phyloP scores from a whole-genome alignment of 805 yeast species.

The Candida berthetii region DNA sequence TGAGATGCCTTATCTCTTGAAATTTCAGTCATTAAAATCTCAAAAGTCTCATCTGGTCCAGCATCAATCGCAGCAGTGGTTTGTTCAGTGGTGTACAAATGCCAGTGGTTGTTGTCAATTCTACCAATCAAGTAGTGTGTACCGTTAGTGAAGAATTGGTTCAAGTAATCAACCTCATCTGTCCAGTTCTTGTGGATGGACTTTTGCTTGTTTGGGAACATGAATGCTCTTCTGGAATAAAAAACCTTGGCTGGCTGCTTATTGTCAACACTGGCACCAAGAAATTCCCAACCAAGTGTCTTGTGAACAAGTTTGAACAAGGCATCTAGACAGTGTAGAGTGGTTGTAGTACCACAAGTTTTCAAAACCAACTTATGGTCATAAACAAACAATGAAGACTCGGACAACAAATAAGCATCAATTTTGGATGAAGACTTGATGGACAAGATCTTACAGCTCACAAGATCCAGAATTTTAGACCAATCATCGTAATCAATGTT shows the following conservation, averaged over 20 bases:
- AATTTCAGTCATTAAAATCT: slow-evolving; percentile 85
- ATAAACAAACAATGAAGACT: slow-evolving; percentile 85
- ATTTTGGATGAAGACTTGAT: slow-evolving; percentile 57
- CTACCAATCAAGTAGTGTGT: slow-evolving; percentile 76
- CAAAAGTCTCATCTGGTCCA: slow-evolving; percentile 67
- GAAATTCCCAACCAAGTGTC: slow-evolving; percentile 36
- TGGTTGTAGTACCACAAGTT: slow-evolving; percentile 96
- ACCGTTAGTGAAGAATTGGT: slow-evolving; percentile 56
- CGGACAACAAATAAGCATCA: slow-evolving; percentile 85
- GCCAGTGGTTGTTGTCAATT: slow-evolving; percentile 84
- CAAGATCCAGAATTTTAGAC: slow-evolving; percentile 70
- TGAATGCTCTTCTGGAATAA: slow-evolving; percentile 85
- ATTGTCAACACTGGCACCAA: slow-evolving; percentile 10
- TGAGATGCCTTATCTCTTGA: slow-evolving; percentile 47
- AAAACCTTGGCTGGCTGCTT: slow-evolving; percentile 59
- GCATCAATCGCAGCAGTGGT: slow-evolving; percentile 6
- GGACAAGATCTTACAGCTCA: slow-evolving; percentile 84
- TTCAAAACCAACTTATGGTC: slow-evolving; percentile 81
- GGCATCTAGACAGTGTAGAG: slow-evolving; percentile 67
- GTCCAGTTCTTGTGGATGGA: slow-evolving; percentile 83
- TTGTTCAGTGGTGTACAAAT: slow-evolving; percentile 62
- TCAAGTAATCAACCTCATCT: slow-evolving; percentile 67
- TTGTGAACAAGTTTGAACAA: slow-evolving; percentile 46
- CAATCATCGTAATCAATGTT: slow-evolving; percentile 60
- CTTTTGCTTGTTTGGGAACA: slow-evolving; percentile 85